Percentiles rank a stretch among this genome's conserved stretches.
Evolutionary conservation across 2,329 filamentous ascomycete species (phyloP).

Genomic region (Verticillium dahliae): DNA sequence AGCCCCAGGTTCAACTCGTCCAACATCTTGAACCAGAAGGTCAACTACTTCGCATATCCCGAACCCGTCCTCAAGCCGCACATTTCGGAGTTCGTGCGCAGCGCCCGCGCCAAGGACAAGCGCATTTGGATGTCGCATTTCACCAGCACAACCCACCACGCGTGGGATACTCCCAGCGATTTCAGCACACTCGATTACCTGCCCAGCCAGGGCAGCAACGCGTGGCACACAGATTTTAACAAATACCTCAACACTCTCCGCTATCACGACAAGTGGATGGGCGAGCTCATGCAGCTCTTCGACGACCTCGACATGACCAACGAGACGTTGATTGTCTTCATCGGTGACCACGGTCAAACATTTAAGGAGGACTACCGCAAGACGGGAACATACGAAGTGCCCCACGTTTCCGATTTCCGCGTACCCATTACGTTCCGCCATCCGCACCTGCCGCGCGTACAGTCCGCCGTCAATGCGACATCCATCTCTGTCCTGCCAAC

Average conservation of each 20-base stretch:
- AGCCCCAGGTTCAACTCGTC: neutral
- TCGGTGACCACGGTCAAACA: slow-evolving; percentile 35
- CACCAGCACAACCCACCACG: slow-evolving; percentile 32
- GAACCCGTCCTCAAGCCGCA: slow-evolving; percentile 31
- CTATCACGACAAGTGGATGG: slow-evolving; percentile 31
- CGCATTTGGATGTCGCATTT: slow-evolving; percentile 28
- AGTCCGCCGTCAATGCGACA: slow-evolving; percentile 30
- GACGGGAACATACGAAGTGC: slow-evolving; percentile 31
- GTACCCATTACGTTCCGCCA: slow-evolving; percentile 37
- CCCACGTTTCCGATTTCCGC: slow-evolving; percentile 34
- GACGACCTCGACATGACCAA: slow-evolving; percentile 35
- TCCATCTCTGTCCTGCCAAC: slow-evolving; percentile 36
- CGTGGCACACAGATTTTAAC: slow-evolving; percentile 19
- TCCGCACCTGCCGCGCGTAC: slow-evolving; percentile 31
- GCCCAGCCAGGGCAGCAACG: neutral
- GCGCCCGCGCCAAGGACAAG: slow-evolving; percentile 18
- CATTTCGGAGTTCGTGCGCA: slow-evolving; percentile 12
- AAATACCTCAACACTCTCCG: slow-evolving; percentile 33
- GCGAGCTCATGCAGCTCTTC: slow-evolving; percentile 28
- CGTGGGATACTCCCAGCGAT: slow-evolving; percentile 1
- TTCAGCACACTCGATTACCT: neutral
- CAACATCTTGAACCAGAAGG: slow-evolving; percentile 1
- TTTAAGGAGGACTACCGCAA: slow-evolving; percentile 31
- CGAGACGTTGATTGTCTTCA: slow-evolving; percentile 36
- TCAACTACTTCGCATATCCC: slow-evolving; percentile 36